These are phyloP conservation scores for Clavispora santaluciae DNA, from an alignment of 805 yeast species.

Conservation along the genomic window DNA sequence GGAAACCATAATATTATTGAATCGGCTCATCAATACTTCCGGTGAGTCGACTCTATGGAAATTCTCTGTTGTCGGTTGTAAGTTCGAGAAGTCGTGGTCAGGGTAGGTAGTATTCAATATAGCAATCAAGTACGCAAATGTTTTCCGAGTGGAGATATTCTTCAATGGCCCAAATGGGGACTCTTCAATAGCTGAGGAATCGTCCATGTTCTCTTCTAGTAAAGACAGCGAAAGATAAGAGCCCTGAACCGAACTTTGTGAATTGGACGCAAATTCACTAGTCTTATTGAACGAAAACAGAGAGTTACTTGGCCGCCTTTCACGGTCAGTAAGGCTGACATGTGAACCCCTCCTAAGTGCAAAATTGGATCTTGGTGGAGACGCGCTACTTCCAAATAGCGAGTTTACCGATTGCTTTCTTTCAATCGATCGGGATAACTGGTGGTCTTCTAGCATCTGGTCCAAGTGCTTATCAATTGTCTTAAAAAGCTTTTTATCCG, in stretches of 20 bases:
- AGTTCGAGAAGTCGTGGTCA: slow-evolving; percentile 86
- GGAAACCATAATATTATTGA: slow-evolving; percentile 69
- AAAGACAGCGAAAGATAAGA: slow-evolving; percentile 11
- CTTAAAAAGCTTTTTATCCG: slow-evolving; percentile 85
- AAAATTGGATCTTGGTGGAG: slow-evolving; percentile 22
- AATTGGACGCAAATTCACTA: slow-evolving; percentile 5
- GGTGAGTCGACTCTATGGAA: slow-evolving; percentile 32
- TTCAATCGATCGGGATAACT: slow-evolving; percentile 35
- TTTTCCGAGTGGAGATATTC: slow-evolving; percentile 78
- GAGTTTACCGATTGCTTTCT: slow-evolving; percentile 32
- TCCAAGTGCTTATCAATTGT: slow-evolving; percentile 80
- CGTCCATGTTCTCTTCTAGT: slow-evolving; percentile 8
- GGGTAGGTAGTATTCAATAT: slow-evolving; percentile 91
- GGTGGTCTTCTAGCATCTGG: slow-evolving; percentile 42
- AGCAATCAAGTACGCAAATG: slow-evolving; percentile 86
- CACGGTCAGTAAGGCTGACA: slow-evolving; percentile 17
- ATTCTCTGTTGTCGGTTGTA: slow-evolving; percentile 72
- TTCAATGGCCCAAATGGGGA: slow-evolving; percentile 92
- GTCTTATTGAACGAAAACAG: slow-evolving; percentile 22
- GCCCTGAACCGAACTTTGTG: slow-evolving; percentile 1
- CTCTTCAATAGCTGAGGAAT: slow-evolving; percentile 27
- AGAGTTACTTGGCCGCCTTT: slow-evolving; percentile 23
- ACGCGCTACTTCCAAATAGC: slow-evolving; percentile 34
- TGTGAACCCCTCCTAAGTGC: slow-evolving; percentile 22
- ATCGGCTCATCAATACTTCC: slow-evolving; percentile 53